phyloP scores from a whole-genome alignment of 805 yeast species.

The Ogataea corticis region DNA sequence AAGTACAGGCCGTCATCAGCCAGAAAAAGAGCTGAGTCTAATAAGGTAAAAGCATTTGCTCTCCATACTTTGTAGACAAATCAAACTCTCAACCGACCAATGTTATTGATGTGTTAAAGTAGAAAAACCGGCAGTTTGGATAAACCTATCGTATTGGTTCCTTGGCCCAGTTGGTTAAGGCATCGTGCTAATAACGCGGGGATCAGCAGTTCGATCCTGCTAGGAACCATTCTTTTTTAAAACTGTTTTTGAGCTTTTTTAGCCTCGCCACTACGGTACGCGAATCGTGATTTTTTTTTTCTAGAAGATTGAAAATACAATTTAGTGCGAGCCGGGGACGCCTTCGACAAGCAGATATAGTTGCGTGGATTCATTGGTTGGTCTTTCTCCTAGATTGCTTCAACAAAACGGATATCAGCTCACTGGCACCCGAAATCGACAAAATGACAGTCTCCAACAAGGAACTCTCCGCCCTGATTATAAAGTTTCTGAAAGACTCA shows the following conservation, averaged over 20 bases:
- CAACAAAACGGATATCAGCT: no score
- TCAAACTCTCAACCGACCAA: no score
- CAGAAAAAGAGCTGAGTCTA: no score
- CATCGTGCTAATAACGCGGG: slow-evolving; percentile 46
- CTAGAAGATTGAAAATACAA: slow-evolving; percentile 1
- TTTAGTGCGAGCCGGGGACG: slow-evolving; percentile 2
- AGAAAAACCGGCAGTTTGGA: no score
- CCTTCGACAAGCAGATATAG: slow-evolving; percentile 1
- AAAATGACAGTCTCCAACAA: slow-evolving; percentile 52
- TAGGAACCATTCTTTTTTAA: slow-evolving; percentile 59
- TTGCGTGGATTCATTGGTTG: no score
- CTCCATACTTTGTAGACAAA: no score
- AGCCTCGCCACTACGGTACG: background rate
- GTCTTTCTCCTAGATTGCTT: no score
- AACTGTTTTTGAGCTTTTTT: background rate
- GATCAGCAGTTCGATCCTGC: slow-evolving; percentile 89
- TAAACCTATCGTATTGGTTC: no score
- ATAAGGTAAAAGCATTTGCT: no score
- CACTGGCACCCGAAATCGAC: background rate
- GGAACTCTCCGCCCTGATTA: slow-evolving; percentile 71
- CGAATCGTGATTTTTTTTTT: background rate
- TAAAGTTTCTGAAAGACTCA: slow-evolving; percentile 64
- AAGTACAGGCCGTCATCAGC: no score
- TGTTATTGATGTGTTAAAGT: no score
- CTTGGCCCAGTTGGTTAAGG: slow-evolving; percentile 48